Base-by-base conservation (phyloP, 495 filamentous ascomycete genomes). In the Sabuloglossum arenarium region DNA sequence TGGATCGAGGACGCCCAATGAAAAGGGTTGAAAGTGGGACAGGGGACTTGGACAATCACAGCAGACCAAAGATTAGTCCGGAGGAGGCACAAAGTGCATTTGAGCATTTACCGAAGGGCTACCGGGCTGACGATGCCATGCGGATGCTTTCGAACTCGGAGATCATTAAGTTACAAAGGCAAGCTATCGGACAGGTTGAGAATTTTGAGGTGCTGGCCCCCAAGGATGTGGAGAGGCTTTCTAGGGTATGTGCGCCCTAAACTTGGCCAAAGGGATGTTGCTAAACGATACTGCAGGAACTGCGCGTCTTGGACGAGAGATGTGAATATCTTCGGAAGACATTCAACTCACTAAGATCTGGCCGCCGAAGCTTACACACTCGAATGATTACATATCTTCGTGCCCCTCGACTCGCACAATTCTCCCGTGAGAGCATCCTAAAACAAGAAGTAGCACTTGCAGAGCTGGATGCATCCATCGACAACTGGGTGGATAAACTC, bases 361-460 rank as follows among this genome's bases (percentile, higher is more conserved):
- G 82, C 5, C 74, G 83, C 43, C 79, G 77, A 54, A 82, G 79
- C 61, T 71, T 86, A 0, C 83, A 86, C 62, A 70, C 70, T 16
- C 72, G 82, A 32, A 82, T 85, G 64, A 79, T 83, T 60, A 73
- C 78, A 43, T 84, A 84, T 60, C 73, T 87, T 6, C 75, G 79
- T 43, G 76, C 76, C 23, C 75, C 79, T 2, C 75, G 78, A 34
- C 71, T 73, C 16, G 75, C 79, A 34, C 78, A 72, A 54, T 82
- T 85, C 62, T 82, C 75, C 45, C 71, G 77, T 52, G 83, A 86
- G 42, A 76, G 71, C 46, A 75, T 87, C 53, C 70, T 86, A 56
- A 84, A 80, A 67, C 84, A 87, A 61, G 82, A 85, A 63, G 82
- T 86, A 63, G 79, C 82, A 8, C 70, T 87, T 24, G 74, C 75